Conservation (phyloP, 805 yeast species). For the Wickerhamiella slavikovae region DNA sequence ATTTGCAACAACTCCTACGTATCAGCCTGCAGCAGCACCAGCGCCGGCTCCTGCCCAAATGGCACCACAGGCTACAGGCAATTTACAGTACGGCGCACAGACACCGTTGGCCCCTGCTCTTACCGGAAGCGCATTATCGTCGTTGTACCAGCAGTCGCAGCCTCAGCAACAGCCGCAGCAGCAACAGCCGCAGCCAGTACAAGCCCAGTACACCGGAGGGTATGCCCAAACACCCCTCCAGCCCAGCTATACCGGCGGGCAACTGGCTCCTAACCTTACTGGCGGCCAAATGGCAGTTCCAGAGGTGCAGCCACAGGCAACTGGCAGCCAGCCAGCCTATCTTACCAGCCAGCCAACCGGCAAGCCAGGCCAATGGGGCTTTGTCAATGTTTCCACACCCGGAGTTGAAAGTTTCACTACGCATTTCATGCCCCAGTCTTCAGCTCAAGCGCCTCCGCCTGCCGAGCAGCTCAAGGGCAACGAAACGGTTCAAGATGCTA, state of each 20-base stretch:
- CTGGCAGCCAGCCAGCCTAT: constrained; percentile 14
- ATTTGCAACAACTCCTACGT: too few species aligned
- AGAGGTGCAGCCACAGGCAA: constrained; percentile 12
- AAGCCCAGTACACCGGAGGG: constrained; percentile 10
- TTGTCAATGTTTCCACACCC: constrained; percentile 51
- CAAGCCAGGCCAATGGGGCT: constrained; percentile 64
- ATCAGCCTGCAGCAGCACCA: too few species aligned
- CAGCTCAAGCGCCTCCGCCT: neutral
- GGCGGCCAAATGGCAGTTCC: constrained; percentile 19
- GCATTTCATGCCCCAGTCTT: constrained; percentile 39
- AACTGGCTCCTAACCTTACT: constrained; percentile 24
- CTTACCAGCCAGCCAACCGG: constrained; percentile 31
- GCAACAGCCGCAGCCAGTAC: constrained; percentile 5
- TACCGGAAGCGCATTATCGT: too few species aligned
- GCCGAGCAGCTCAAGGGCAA: constrained; percentile 15
- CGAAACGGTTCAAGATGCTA: constrained; percentile 56
- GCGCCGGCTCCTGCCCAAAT: too few species aligned
- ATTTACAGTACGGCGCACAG: too few species aligned
- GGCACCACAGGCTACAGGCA: too few species aligned
- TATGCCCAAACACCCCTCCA: constrained; percentile 4
- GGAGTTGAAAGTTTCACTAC: constrained; percentile 44
- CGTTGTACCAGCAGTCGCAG: constrained; percentile 1
- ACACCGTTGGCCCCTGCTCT: too few species aligned
- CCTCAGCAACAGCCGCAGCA: constrained; percentile 1
- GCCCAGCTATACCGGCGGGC: constrained; percentile 13